Evolutionary conservation across 1,139 yeast genomes (phyloP).

Genomic region (Geotrichum candidum): DNA sequence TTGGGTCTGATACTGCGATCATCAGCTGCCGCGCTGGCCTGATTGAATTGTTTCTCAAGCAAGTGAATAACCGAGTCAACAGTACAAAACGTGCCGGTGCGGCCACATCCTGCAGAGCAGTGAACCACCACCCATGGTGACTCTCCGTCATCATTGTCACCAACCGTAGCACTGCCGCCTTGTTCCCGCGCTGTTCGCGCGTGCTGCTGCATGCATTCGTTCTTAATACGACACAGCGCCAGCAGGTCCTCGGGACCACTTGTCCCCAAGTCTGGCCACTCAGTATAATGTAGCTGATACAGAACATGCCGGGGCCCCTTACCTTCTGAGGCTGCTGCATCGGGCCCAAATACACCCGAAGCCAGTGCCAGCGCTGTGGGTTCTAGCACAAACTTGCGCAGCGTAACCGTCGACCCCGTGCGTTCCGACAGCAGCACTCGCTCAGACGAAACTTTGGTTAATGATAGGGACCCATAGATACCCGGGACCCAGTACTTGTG

Average conservation of each 20-base stretch:
- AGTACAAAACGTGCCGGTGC: slow-evolving; percentile 80
- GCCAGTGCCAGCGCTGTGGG: slow-evolving; percentile 4
- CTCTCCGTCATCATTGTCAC: neutral
- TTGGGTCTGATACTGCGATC: neutral
- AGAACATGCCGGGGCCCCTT: neutral
- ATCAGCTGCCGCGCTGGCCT: neutral
- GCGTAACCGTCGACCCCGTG: slow-evolving; percentile 17
- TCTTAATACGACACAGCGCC: slow-evolving; percentile 47
- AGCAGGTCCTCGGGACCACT: slow-evolving; percentile 47
- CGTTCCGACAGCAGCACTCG: slow-evolving; percentile 4
- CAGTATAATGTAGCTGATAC: slow-evolving; percentile 57
- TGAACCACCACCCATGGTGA: slow-evolving; percentile 49
- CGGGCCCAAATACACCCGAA: neutral
- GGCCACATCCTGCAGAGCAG: slow-evolving; percentile 88
- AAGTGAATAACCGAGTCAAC: slow-evolving; percentile 58
- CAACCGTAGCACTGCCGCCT: neutral
- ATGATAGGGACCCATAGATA: slow-evolving; percentile 25
- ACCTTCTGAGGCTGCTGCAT: neutral
- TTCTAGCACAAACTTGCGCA: slow-evolving; percentile 20
- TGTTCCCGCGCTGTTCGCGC: slow-evolving; percentile 18
- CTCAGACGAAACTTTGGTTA: slow-evolving; percentile 8
- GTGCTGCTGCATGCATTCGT: slow-evolving; percentile 16
- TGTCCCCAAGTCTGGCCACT: slow-evolving; percentile 80
- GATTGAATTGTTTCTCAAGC: slow-evolving; percentile 24
- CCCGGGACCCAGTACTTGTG: slow-evolving; percentile 49